Evolutionary conservation across 805 yeast species (phyloP).

Genomic region (Metschnikowia noctiluminum): DNA sequence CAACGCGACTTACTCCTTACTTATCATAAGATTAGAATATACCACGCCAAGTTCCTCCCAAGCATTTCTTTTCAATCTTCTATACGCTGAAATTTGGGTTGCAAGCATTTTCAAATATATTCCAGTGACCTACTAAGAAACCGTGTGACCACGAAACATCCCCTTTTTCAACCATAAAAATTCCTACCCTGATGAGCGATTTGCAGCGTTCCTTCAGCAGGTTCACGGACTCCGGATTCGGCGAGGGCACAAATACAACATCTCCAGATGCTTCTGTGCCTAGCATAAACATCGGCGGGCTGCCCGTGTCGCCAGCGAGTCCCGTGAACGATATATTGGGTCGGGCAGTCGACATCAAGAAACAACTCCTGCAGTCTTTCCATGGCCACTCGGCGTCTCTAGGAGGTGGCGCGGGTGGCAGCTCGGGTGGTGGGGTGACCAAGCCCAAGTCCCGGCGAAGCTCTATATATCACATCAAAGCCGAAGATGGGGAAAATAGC

Average conservation of each 20-base stretch:
- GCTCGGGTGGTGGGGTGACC: constrained; percentile 27
- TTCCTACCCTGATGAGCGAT: neutral
- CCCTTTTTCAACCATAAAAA: neutral
- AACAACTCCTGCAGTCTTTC: constrained; percentile 40
- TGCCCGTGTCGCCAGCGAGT: constrained; percentile 21
- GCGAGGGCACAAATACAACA: neutral
- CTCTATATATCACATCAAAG: constrained; percentile 26
- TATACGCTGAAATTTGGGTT: too few species aligned
- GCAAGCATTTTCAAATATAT: too few species aligned
- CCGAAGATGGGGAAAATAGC: constrained; percentile 20
- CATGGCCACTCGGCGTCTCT: constrained; percentile 12
- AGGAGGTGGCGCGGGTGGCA: constrained; percentile 19
- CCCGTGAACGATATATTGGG: constrained; percentile 24
- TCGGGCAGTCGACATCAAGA: constrained; percentile 36
- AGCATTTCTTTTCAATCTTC: too few species aligned
- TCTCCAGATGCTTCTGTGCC: constrained; percentile 21
- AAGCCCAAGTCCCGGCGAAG: constrained; percentile 39
- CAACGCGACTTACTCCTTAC: too few species aligned
- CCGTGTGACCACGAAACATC: too few species aligned
- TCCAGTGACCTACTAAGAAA: neutral
- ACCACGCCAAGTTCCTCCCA: too few species aligned
- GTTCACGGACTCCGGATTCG: neutral
- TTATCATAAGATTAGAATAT: too few species aligned
- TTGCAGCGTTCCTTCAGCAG: neutral
- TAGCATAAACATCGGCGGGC: constrained; percentile 23